Base-by-base conservation (phyloP, 805 yeast genomes). In the Cyberlindnera meyerae region DNA sequence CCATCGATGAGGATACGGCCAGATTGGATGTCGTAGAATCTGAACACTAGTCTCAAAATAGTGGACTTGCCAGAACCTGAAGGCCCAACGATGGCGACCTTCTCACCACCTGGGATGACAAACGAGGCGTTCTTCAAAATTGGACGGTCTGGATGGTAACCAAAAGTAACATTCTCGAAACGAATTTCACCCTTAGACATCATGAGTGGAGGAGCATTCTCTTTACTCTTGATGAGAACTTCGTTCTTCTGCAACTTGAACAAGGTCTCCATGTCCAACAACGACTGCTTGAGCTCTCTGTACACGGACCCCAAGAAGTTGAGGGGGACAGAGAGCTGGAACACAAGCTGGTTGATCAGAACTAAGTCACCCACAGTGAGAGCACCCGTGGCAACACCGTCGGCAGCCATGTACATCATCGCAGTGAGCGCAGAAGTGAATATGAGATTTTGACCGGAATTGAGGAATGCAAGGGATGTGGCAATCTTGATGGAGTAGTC, bases 361-460 rank as follows among this genome's bases (percentile, higher is more conserved):
- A 93, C 97, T 54, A 93, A 68, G 57, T 93, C 98, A 48, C 98
- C 98, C 15, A 93, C 97, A 1, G 94, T 82, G 37, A 93, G 65
- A 1, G 75, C 60, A 0, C 96, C 96, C 3, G 73, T 61, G 11
- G 87, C 78, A n/a, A 93, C 93, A 18, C 97, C 97, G 37, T 79
- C 77, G 52, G 96, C 86, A 12, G 96, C 97, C 95, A 93, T 81
- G 59, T 85, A 93, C 98, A 93, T 93, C 94, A 93, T 93, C 2
- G 80, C 84, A 2, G 98, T 93, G 45, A 93, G 66, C 2, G 98
- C 97, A 27, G 84, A 62, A 0, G 97, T 85, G 62, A 84, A 84
- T 22, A 84, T 84, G 37, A 82, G 49, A 54, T 80, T 83, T 57
- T 84, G 94, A 13, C 94, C 94, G 0, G 87, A 70, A 47, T 84